Evolutionary conservation across 352 stramenopile genomes (phyloP), one percentile per base, ranked within the genome.

Genomic region (Globisporangium ultimum): DNA sequence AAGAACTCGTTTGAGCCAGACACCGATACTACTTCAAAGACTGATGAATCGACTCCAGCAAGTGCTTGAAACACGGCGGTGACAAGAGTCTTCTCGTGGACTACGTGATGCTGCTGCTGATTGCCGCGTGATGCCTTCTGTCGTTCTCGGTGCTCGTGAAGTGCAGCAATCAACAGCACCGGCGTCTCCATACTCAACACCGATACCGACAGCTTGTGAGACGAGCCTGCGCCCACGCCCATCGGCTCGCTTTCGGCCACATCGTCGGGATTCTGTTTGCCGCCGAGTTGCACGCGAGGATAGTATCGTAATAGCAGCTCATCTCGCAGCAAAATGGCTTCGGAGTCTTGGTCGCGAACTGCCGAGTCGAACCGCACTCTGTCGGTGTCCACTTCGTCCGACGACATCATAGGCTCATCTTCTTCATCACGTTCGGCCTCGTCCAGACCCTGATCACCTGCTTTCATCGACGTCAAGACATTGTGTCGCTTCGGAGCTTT

Each of bases 11-110:
- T 14, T 24, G 60, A 17, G 47, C 61, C 6, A 48, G 22, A 13
- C 45, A 28, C 1, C 22, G 58, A 42, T 70, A 63, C 18, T 41
- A 63, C 49, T 13, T 88, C 73, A 64, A 91, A 88, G 10, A 88
- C 54, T 6, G 78, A 53, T 6, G 78, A 83, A 15, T 74, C 66
- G 0, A 87, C 63, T 0, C 81, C 81, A 56, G 72, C 57, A 15
- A 91, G 56, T 15, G 75, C 79, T 56, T 87, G 71, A n/a, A 91
- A 86, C 0, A 81, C 58, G 36, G 82, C 71, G 32, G 66, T 60
- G 5, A 89, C 75, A 12, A 78, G 57, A 14, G 71, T 72, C 54
- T 67, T 46, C 48, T 91, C 81, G 34, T 84, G 75, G 2, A 91
- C 65, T 8, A 89, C 60, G 28, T 24, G 71, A 55, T 24, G 54